Evolutionary conservation across 345 rosid species (phyloP).

Genomic region (Crucihimalaya himalaica): DNA sequence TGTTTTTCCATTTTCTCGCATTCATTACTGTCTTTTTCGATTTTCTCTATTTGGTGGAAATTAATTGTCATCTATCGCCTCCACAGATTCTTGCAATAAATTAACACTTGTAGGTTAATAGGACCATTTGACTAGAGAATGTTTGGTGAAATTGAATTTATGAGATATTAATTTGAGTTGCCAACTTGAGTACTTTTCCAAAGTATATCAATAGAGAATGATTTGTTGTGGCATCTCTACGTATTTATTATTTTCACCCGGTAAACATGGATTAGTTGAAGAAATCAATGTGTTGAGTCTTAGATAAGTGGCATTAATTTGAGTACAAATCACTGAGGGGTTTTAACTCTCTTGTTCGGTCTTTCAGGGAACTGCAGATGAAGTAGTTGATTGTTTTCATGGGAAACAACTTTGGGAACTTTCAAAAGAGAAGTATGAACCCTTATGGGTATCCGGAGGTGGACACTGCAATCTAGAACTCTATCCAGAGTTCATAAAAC

Average conservation of each 20-base stretch:
- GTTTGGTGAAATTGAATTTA: too few relatives aligned
- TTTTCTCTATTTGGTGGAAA: neutral
- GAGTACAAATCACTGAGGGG: neutral
- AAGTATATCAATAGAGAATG: neutral
- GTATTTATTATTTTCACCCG: neutral
- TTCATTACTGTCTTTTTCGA: neutral
- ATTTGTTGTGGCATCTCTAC: neutral
- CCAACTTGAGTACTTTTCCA: neutral
- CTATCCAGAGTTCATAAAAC: constrained; percentile 84
- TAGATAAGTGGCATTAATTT: neutral
- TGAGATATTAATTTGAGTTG: neutral
- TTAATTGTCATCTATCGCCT: constrained; percentile 1
- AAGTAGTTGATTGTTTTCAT: constrained; percentile 90
- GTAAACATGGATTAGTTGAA: neutral
- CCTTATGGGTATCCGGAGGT: constrained; percentile 88
- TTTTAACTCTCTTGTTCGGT: constrained; percentile 7
- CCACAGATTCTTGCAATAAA: neutral
- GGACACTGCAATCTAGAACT: constrained; percentile 97
- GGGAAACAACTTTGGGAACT: constrained; percentile 92
- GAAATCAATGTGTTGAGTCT: neutral
- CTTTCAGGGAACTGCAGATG: constrained; percentile 88
- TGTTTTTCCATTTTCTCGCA: neutral
- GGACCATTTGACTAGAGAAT: too few relatives aligned
- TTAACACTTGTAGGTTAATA: too few relatives aligned
- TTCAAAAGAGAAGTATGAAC: constrained; percentile 81